Evolutionary conservation across 1,139 yeast species (phyloP).

Genomic region (Suhomyces yuchorum): DNA sequence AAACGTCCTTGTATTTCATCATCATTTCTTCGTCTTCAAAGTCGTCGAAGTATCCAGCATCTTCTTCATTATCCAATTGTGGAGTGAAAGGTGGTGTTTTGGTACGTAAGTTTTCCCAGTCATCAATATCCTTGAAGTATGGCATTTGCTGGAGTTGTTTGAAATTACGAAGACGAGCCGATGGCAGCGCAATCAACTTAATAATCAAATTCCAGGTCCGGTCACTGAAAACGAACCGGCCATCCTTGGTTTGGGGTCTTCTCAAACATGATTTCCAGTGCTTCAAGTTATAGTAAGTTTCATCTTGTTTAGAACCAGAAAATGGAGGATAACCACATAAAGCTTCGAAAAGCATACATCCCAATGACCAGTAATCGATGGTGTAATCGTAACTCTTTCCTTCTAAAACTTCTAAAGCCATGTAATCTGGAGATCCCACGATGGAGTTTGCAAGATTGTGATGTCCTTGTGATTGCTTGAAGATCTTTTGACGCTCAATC

Average conservation of each 20-base stretch:
- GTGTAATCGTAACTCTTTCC: constrained; percentile 94
- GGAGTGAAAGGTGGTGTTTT: constrained; percentile 94
- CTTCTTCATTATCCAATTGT: constrained; percentile 93
- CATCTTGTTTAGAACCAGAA: constrained; percentile 90
- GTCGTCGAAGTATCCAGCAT: constrained; percentile 98
- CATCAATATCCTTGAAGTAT: constrained; percentile 75
- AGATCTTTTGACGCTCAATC: constrained; percentile 82
- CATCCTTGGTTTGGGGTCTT: constrained; percentile 91
- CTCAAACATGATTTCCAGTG: constrained; percentile 88
- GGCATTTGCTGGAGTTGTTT: constrained; percentile 78
- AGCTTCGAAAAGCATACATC: constrained; percentile 92
- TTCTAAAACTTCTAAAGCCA: constrained; percentile 96
- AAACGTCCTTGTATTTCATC: constrained; percentile 97
- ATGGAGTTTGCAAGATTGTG: constrained; percentile 86
- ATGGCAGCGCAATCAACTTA: constrained; percentile 76
- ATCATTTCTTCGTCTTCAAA: constrained; percentile 94
- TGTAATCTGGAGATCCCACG: constrained; percentile 98
- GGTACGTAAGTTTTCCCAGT: constrained; percentile 70
- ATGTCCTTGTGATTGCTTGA: constrained; percentile 67
- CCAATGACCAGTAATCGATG: constrained; percentile 98
- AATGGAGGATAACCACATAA: constrained; percentile 96
- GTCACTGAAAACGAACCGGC: constrained; percentile 89
- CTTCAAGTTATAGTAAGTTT: constrained; percentile 90
- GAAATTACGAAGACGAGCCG: constrained; percentile 71
- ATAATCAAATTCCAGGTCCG: constrained; percentile 93